phyloP scores from a whole-genome alignment of 202 grass and related monocot genomes.

The Panicum virgatum region DNA sequence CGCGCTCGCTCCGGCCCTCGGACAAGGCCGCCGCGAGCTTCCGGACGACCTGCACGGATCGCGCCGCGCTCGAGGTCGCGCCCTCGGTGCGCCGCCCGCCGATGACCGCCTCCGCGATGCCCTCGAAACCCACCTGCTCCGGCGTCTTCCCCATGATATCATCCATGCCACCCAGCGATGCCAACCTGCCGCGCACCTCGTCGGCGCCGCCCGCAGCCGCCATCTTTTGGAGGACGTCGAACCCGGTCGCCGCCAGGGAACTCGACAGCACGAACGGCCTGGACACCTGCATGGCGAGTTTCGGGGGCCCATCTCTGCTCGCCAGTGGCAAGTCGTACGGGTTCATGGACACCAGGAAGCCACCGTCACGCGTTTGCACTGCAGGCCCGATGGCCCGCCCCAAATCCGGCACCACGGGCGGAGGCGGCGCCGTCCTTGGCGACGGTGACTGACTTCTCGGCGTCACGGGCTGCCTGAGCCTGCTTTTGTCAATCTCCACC shows the following conservation, averaged over 20 bases:
- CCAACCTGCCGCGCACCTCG: slow-evolving; percentile 45
- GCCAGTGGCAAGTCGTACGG: slow-evolving; percentile 62
- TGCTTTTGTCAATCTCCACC: slow-evolving; percentile 40
- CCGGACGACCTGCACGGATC: slow-evolving; percentile 58
- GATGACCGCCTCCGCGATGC: slow-evolving; percentile 80
- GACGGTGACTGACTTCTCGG: slow-evolving; percentile 29
- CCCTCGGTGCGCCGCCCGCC: slow-evolving; percentile 68
- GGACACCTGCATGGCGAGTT: slow-evolving; percentile 85
- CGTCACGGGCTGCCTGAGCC: slow-evolving; percentile 45
- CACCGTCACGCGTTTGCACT: slow-evolving; percentile 73
- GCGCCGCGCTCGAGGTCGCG: slow-evolving; percentile 59
- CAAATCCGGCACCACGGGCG: slow-evolving; percentile 67
- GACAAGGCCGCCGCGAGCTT: slow-evolving; percentile 51
- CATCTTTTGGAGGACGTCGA: slow-evolving; percentile 76
- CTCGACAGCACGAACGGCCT: slow-evolving; percentile 55
- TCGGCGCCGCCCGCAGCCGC: slow-evolving; percentile 51
- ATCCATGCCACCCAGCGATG: slow-evolving; percentile 63
- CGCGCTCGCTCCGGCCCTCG: slow-evolving; percentile 67
- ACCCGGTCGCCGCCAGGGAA: slow-evolving; percentile 52
- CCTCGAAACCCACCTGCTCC: slow-evolving; percentile 81
- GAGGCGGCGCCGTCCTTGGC: slow-evolving; percentile 12
- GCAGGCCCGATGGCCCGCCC: slow-evolving; percentile 61
- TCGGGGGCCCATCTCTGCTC: slow-evolving; percentile 46
- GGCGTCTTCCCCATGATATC: slow-evolving; percentile 72
- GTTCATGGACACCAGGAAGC: slow-evolving; percentile 85